Percentiles rank a stretch among this genome's conserved stretches.
Evolutionary conservation across 192 early-diverging fungal species (phyloP).

Genomic region (Kickxella alabastrina): DNA sequence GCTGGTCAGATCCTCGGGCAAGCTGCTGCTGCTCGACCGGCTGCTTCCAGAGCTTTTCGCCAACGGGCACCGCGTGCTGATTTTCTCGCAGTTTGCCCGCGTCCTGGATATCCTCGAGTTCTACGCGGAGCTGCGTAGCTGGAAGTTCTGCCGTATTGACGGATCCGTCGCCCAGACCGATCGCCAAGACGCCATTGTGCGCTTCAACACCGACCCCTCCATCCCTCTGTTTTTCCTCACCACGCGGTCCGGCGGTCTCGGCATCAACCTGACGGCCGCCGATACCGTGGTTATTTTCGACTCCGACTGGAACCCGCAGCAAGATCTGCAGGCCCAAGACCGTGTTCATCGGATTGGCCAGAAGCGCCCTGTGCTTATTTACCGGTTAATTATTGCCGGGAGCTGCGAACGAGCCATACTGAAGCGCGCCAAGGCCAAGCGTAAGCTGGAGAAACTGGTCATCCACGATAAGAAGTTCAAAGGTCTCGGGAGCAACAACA

Average conservation of each 20-base stretch:
- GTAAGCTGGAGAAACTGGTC: constrained; percentile 90
- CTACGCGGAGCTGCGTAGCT: constrained; percentile 76
- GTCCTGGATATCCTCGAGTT: constrained; percentile 91
- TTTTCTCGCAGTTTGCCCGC: constrained; percentile 91
- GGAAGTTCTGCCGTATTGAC: constrained; percentile 86
- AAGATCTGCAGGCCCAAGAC: constrained; percentile 95
- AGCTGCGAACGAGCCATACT: constrained; percentile 84
- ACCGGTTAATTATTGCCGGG: constrained; percentile 78
- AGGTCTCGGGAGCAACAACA: constrained; percentile 26
- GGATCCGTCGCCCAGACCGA: constrained; percentile 79
- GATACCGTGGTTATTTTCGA: constrained; percentile 97
- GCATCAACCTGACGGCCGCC: constrained; percentile 95
- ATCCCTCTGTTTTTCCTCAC: constrained; percentile 82
- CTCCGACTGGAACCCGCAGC: constrained; percentile 98
- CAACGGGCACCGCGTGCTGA: constrained; percentile 84
- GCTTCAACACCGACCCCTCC: constrained; percentile 46
- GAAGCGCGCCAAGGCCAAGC: constrained; percentile 75
- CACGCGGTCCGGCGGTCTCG: constrained; percentile 93
- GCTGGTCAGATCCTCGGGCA: constrained; percentile 74
- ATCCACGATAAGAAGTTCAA: constrained; percentile 87
- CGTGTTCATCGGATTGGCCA: constrained; percentile 97
- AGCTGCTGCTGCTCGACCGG: constrained; percentile 80
- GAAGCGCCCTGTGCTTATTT: constrained; percentile 84
- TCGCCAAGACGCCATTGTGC: constrained; percentile 59
- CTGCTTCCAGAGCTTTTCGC: constrained; percentile 75